Conservation (phyloP, 345 rosid species). For the Eucalyptus erythrocorys region DNA sequence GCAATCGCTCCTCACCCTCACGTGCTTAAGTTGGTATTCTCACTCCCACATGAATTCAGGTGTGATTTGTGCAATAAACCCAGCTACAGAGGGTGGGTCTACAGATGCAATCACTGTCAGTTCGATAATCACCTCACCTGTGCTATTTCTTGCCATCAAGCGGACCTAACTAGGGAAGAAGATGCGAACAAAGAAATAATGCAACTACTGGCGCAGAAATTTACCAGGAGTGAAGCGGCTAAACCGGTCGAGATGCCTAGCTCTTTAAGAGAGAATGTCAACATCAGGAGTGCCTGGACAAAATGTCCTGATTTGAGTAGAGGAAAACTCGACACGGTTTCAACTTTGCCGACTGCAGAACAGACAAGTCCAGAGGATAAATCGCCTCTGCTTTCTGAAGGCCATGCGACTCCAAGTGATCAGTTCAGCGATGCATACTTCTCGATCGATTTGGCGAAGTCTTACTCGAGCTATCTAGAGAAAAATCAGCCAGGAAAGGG, state of each 20-base stretch:
- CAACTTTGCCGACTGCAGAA: not conserved
- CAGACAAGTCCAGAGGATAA: not conserved
- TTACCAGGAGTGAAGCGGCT: not conserved
- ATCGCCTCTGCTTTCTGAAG: slow-evolving; percentile 10
- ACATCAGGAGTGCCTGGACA: not conserved
- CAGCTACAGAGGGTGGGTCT: slow-evolving; percentile 28
- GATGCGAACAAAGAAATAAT: slow-evolving; percentile 14
- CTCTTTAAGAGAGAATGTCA: not conserved
- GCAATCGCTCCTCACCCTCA: slow-evolving; percentile 26
- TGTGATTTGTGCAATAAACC: slow-evolving; percentile 32
- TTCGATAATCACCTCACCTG: slow-evolving; percentile 39
- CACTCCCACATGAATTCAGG: slow-evolving; percentile 25
- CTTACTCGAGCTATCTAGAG: slow-evolving; percentile 1
- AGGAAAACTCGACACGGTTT: not conserved
- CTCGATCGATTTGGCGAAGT: slow-evolving; percentile 28
- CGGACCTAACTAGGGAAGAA: not conserved
- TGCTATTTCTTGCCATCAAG: slow-evolving; percentile 10
- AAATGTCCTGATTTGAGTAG: not conserved
- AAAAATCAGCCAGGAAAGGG: not conserved
- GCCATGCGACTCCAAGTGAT: slow-evolving; percentile 16
- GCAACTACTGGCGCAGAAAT: slow-evolving; percentile 7
- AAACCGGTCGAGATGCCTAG: slow-evolving; percentile 8
- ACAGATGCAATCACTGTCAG: slow-evolving; percentile 37
- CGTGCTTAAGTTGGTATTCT: slow-evolving; percentile 29
- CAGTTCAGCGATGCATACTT: slow-evolving; percentile 37